Conservation (phyloP, 257 asterid species). For the Solanum chaucha region DNA sequence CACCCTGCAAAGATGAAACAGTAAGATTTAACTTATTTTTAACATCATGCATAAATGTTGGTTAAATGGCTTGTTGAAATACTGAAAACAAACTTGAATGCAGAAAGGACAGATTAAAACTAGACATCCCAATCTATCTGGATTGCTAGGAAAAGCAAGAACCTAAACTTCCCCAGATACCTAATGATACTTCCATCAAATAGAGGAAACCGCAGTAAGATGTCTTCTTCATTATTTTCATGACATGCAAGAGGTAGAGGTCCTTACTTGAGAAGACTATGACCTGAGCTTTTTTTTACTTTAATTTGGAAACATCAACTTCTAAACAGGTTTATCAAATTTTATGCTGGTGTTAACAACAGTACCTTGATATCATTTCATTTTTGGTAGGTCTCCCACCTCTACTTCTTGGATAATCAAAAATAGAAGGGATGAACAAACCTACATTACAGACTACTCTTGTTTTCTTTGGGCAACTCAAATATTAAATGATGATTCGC, state of each 20-base stretch:
- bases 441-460: not conserved
- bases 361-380: not conserved
- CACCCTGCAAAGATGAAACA: conserved; percentile 12
- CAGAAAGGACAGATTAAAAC: not conserved
- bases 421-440: not conserved
- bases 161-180: not conserved
- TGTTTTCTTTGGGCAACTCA: not conserved
- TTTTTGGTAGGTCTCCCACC: not conserved
- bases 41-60: not conserved
- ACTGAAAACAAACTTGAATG: not conserved
- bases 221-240: not conserved
- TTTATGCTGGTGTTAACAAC: too few relatives aligned
- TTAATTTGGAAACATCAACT: not conserved
- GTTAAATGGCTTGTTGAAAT: not conserved
- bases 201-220: not conserved
- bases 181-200: not conserved
- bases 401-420: not conserved
- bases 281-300: not conserved
- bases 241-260: not conserved
- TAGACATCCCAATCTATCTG: not conserved
- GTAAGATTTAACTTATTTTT: not conserved
- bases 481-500: not conserved
- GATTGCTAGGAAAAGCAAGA: not conserved
- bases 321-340: not conserved
- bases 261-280: not conserved